Evolutionary conservation across 208 protist genomes (phyloP), one percentile per base, ranked within the genome.

Genomic region (Balamuthia mandrillaris): DNA sequence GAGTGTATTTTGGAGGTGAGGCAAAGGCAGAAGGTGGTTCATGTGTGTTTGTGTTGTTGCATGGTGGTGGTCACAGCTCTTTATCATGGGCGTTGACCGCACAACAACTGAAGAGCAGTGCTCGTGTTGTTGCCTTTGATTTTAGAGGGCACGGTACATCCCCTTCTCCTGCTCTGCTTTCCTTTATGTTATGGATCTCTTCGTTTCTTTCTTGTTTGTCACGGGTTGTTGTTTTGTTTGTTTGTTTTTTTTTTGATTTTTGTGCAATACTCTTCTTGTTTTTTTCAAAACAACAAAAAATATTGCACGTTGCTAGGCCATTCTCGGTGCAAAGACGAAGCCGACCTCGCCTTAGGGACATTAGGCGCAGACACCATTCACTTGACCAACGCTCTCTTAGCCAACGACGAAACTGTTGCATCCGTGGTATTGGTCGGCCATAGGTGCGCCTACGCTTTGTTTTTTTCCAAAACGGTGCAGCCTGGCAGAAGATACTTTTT

Each of bases 11-110:
- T 35, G 33, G 35, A 9, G 78, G 78, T n/a, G n/a, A n/a, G n/a
- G n/a, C n/a, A 54, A 54, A 21, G 12, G 35, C 58, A 18, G 37
- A 70, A 14, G 60, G 54, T n/a, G 78, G 58, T 2, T 44, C 78
- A 0, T 27, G 16, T 18, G 49, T 84, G 37, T 84, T 84, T 29
- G 78, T 84, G 78, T 58, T 84, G 21, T 29, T 84, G 3, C 78
- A 84, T 45, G 78, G 78, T 1, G 78, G 78, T 44, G 78, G 78
- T n/a, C 78, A 84, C 58, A 72, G 56, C 4, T 33, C 78, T 2
- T 45, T 84, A 18, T 84, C 78, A 18, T 84, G 78, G 78, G 78
- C 78, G 14, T 18, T 45, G 27, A 52, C 39, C 1, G 78, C 41
- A 14, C 27, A 14, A 7, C 33, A 31, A 2, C 56, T 84, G 39